Conservation (phyloP, 495 filamentous ascomycete species). For the Penicillium longicatenatum region DNA sequence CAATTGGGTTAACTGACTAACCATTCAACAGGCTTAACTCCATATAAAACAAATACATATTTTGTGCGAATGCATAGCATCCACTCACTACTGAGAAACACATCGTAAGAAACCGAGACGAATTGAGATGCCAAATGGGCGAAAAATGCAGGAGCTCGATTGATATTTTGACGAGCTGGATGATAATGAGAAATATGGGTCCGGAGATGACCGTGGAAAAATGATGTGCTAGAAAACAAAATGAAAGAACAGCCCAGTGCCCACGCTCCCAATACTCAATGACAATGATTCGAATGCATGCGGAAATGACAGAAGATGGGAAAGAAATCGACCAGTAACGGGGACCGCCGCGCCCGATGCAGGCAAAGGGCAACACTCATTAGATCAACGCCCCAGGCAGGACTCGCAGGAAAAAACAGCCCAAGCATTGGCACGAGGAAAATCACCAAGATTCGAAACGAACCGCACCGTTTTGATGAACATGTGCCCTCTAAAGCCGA, state of each 20-base stretch:
- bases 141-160: constrained; percentile 2
- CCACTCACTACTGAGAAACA: not conserved
- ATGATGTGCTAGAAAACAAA: constrained; percentile 33
- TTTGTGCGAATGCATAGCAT: constrained; percentile 1
- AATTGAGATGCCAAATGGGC: not conserved
- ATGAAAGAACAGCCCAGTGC: constrained; percentile 28
- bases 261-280: constrained; percentile 37
- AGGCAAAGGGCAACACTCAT: constrained; percentile 27
- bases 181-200: constrained; percentile 14
- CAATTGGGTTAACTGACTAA: too few relatives aligned
- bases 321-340: constrained; percentile 24
- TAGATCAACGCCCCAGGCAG: constrained; percentile 25
- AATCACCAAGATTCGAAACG: constrained; percentile 14
- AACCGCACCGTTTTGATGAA: constrained; percentile 22
- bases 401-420: constrained; percentile 4
- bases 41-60: not conserved
- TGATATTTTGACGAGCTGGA: constrained; percentile 7
- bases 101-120: not conserved
- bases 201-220: constrained; percentile 24
- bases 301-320: constrained; percentile 25
- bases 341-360: constrained; percentile 16
- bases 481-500: constrained; percentile 6
- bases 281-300: constrained; percentile 37
- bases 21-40: too few relatives aligned
- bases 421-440: constrained; percentile 8